phyloP scores from a whole-genome alignment of 306 rosid species.

The cucumber (Cucumis sativus) region DNA sequence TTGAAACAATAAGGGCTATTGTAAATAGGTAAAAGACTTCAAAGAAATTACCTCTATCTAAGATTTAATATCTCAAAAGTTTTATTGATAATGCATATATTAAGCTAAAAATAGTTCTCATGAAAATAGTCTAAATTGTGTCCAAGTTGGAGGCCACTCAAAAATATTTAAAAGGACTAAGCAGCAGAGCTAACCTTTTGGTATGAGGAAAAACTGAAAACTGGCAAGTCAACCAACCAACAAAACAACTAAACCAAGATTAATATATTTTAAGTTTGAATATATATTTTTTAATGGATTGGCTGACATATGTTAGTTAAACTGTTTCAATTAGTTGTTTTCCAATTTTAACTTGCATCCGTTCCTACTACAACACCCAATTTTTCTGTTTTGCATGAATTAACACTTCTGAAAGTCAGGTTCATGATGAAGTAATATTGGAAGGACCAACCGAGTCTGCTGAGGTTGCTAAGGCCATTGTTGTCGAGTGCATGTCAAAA shows the following conservation, averaged over 20 bases:
- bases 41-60: too few relatives aligned
- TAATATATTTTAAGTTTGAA: not conserved
- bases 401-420: slow-evolving; percentile 27
- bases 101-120: too few relatives aligned
- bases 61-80: not conserved
- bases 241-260: not conserved
- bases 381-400: not conserved
- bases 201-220: not conserved
- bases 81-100: too few relatives aligned
- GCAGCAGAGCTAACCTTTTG: not conserved
- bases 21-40: too few relatives aligned
- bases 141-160: too few relatives aligned
- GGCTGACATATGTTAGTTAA: not conserved
- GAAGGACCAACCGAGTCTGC: slow-evolving; percentile 91
- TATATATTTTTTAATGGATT: not conserved
- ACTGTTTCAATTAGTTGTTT: not conserved
- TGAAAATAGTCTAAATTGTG: too few relatives aligned
- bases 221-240: not conserved
- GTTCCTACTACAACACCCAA: not conserved
- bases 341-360: not conserved
- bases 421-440: slow-evolving; percentile 92
- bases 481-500: slow-evolving; percentile 77
- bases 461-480: slow-evolving; percentile 75
- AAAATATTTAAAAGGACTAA: too few relatives aligned
- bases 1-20: not conserved